A percentile compares a stretch with the other conserved stretches of the same genome.
Conservation (phyloP, 441 rosid genomes). For the Biscutella laevigata region DNA sequence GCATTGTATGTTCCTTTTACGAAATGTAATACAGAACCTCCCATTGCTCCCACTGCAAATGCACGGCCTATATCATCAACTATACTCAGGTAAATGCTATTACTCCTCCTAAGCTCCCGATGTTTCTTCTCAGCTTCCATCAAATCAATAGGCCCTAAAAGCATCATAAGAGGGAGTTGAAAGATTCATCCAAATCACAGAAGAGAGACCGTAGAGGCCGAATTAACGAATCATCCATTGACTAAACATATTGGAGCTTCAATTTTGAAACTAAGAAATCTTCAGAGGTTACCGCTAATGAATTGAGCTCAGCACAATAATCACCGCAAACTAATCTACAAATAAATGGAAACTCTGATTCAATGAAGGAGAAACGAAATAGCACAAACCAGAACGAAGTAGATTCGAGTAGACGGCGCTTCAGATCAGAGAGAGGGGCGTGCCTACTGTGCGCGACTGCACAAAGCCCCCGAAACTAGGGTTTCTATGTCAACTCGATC, state of each 20-base stretch:
- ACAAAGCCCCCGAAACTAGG: conserved; percentile 4
- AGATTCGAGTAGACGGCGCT: neutral
- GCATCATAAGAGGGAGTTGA: neutral
- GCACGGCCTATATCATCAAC: conserved; percentile 44
- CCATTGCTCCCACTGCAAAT: conserved; percentile 58
- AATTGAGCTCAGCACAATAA: neutral
- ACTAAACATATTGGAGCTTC: neutral
- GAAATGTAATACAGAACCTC: conserved; percentile 56
- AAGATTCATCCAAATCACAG: neutral
- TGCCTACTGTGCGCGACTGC: neutral
- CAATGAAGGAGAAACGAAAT: neutral
- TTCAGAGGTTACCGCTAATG: neutral
- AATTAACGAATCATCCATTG: too few relatives aligned
- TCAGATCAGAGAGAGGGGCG: neutral
- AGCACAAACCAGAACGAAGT: conserved; percentile 7
- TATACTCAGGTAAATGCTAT: conserved; percentile 39
- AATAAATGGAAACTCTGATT: neutral
- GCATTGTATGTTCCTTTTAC: conserved; percentile 44
- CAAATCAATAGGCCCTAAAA: too few relatives aligned
- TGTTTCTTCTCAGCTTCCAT: conserved; percentile 51
- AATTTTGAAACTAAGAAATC: neutral
- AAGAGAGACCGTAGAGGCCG: too few relatives aligned
- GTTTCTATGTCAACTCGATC: neutral
- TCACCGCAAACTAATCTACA: neutral
- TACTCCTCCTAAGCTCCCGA: too few relatives aligned